Evolutionary conservation across 1,284 basidiomycete species (phyloP).

Genomic region (Cryptococcus floricola): DNA sequence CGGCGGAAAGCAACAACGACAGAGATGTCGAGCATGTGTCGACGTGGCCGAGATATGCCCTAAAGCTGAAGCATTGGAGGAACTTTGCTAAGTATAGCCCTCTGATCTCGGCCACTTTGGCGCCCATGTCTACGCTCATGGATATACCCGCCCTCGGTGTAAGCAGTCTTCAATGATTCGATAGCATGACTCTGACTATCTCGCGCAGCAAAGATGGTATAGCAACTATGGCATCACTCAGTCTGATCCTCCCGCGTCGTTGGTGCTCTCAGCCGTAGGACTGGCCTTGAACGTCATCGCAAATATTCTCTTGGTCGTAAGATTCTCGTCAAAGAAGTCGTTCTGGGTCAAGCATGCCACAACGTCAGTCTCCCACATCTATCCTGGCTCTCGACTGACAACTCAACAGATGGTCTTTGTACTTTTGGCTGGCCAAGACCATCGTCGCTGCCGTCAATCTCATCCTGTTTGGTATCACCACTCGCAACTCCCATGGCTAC

Average conservation of each 20-base stretch:
- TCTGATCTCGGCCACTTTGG: slow-evolving; percentile 48
- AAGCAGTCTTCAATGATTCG: slow-evolving; percentile 7
- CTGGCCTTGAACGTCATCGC: slow-evolving; percentile 50
- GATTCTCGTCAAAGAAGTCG: slow-evolving; percentile 45
- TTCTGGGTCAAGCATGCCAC: slow-evolving; percentile 41
- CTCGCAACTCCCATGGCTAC: slow-evolving; percentile 36
- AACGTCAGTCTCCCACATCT: slow-evolving; percentile 8
- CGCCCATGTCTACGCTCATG: slow-evolving; percentile 49
- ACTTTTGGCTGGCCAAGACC: slow-evolving; percentile 51
- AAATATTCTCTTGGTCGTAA: slow-evolving; percentile 48
- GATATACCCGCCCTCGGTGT: slow-evolving; percentile 52
- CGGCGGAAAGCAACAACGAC: background rate
- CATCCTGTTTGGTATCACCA: slow-evolving; percentile 37
- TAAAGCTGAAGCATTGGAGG: slow-evolving; percentile 8
- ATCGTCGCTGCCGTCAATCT: slow-evolving; percentile 49
- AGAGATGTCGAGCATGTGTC: background rate
- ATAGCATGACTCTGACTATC: background rate
- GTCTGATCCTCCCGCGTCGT: slow-evolving; percentile 39
- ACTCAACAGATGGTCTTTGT: slow-evolving; percentile 33
- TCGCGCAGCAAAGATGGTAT: slow-evolving; percentile 46
- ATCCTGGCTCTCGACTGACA: background rate
- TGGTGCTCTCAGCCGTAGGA: slow-evolving; percentile 48
- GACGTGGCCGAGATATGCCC: slow-evolving; percentile 2
- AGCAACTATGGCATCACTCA: slow-evolving; percentile 25
- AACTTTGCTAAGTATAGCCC: slow-evolving; percentile 38